Conservation (phyloP, 306 rosid species). For the Quercus suber region DNA sequence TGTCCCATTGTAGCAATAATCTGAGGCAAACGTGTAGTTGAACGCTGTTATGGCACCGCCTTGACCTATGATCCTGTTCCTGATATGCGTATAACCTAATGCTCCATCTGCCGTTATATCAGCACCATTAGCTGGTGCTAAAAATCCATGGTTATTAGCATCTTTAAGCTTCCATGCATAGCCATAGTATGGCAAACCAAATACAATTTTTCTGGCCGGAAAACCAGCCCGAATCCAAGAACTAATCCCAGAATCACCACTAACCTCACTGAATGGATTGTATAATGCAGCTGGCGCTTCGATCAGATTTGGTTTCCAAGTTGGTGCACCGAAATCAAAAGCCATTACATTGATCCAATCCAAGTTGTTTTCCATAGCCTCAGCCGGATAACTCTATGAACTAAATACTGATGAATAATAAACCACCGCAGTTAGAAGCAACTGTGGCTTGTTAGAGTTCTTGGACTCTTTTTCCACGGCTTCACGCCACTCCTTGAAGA, state of each 20-base stretch:
- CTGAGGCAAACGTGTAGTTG: slow-evolving; percentile 8
- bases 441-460: too few species aligned
- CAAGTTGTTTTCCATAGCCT: too few species aligned
- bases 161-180: slow-evolving; percentile 20
- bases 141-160: slow-evolving; percentile 23
- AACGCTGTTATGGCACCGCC: too few species aligned
- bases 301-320: slow-evolving; percentile 10
- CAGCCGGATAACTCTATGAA: too few species aligned
- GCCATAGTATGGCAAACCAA: slow-evolving; percentile 37
- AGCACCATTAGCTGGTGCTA: neutral
- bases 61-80: neutral
- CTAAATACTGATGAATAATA: too few species aligned
- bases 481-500: too few species aligned
- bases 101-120: too few species aligned
- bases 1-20: slow-evolving; percentile 31
- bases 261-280: neutral
- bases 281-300: slow-evolving; percentile 26
- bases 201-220: slow-evolving; percentile 18
- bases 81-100: neutral
- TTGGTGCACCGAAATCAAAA: slow-evolving; percentile 31
- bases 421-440: too few species aligned
- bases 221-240: slow-evolving; percentile 23
- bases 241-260: slow-evolving; percentile 1
- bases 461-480: too few species aligned
- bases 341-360: slow-evolving; percentile 13